These are phyloP conservation scores for Penicillium decumbens DNA, from an alignment of 2,329 filamentous ascomycete species.

Conservation along the genomic window DNA sequence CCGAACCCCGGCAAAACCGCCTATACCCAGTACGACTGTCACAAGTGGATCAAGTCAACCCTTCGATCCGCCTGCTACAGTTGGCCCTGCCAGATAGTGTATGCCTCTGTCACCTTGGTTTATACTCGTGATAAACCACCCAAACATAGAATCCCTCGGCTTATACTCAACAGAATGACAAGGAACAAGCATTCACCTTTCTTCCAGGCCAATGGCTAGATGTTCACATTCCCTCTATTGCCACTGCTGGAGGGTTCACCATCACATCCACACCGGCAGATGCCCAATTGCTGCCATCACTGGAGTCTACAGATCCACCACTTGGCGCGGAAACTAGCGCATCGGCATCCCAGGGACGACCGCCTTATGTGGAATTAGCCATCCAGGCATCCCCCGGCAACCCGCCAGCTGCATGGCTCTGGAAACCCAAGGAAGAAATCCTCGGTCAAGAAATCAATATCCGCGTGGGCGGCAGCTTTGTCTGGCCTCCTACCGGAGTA, in stretches of 20 bases:
- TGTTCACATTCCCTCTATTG: constrained; percentile 64
- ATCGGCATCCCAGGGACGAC: constrained; percentile 27
- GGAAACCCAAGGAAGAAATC: constrained; percentile 55
- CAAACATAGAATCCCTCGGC: background rate
- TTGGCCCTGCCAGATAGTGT: constrained; percentile 57
- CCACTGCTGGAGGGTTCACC: constrained; percentile 78
- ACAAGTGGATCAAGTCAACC: constrained; percentile 61
- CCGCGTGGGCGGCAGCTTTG: constrained; percentile 74
- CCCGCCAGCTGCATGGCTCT: constrained; percentile 72
- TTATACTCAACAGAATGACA: constrained; percentile 9
- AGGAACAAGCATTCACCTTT: constrained; percentile 53
- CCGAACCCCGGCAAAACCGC: constrained; percentile 64
- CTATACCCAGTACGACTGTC: constrained; percentile 60
- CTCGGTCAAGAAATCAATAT: constrained; percentile 58
- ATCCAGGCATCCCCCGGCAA: constrained; percentile 68
- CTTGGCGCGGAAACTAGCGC: constrained; percentile 20
- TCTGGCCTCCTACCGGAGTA: constrained; percentile 60
- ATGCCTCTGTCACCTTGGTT: constrained; percentile 6
- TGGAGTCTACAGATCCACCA: constrained; percentile 17
- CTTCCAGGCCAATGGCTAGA: constrained; percentile 85
- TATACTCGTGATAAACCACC: constrained; percentile 5
- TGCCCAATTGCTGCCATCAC: constrained; percentile 37
- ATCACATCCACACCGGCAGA: constrained; percentile 70
- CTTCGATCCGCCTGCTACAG: constrained; percentile 62
- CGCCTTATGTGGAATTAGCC: constrained; percentile 68